Evolutionary conservation across 2,329 filamentous ascomycete species (phyloP).

Genomic region (Dendrostoma leiphaemia): DNA sequence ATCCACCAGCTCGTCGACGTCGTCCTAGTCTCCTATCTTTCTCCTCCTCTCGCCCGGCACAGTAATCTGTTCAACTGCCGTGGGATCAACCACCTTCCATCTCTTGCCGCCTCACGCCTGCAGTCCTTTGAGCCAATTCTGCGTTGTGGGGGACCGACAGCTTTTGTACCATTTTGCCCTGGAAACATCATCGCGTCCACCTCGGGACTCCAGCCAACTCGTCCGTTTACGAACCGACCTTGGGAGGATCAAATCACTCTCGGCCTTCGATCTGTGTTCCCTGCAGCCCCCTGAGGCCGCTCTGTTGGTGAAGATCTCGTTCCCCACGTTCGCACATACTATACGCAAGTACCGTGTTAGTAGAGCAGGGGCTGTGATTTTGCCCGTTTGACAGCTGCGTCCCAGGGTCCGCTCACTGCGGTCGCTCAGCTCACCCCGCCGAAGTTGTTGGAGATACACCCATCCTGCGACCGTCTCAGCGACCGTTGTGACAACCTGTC

Average conservation of each 20-base stretch:
- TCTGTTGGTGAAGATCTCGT: background rate
- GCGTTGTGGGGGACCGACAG: background rate
- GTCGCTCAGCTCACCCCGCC: slow-evolving; percentile 6
- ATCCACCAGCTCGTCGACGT: background rate
- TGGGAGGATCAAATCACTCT: slow-evolving; percentile 3
- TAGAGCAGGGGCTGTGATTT: background rate
- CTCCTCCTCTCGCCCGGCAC: background rate
- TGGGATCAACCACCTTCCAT: background rate
- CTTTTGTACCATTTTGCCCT: background rate
- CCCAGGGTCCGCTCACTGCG: background rate
- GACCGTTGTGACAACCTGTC: background rate
- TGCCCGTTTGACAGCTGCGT: slow-evolving; percentile 5
- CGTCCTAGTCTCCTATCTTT: background rate
- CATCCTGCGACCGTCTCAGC: background rate
- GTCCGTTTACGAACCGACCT: background rate
- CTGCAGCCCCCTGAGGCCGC: slow-evolving; percentile 7
- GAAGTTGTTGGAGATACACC: background rate
- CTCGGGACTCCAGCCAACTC: background rate
- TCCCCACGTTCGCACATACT: background rate
- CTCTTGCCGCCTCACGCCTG: too few relatives aligned
- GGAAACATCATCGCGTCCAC: slow-evolving; percentile 6
- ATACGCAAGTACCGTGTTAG: slow-evolving; percentile 5
- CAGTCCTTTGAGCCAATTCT: background rate
- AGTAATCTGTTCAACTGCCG: too few relatives aligned
- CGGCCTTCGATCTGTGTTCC: slow-evolving; percentile 6